Percentiles rank a stretch among this genome's conserved stretches.
Evolutionary conservation across 305 asterid genomes (phyloP).

Genomic region (Fraxinus paxiana): DNA sequence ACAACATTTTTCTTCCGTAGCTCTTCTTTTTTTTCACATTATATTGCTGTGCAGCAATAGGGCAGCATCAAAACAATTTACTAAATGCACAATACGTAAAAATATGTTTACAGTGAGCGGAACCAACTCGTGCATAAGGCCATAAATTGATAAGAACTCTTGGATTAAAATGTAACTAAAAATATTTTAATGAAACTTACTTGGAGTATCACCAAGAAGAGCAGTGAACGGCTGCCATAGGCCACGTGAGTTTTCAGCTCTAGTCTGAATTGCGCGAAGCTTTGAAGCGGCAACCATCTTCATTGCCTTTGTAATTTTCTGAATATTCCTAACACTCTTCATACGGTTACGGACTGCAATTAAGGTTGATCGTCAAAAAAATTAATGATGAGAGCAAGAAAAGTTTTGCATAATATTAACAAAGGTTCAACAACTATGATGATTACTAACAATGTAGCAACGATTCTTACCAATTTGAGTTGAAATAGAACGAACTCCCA

Average conservation of each 20-base stretch:
- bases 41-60: background rate
- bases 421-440: background rate
- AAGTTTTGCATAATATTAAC: background rate
- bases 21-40: background rate
- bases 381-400: slow-evolving; percentile 7
- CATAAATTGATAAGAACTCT: background rate
- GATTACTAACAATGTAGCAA: background rate
- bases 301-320: slow-evolving; percentile 98
- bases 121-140: background rate
- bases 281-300: slow-evolving; percentile 99
- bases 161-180: background rate
- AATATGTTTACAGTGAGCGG: background rate
- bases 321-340: slow-evolving; percentile 92
- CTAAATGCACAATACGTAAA: background rate
- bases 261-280: slow-evolving; percentile 81
- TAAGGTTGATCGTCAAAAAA: background rate
- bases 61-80: background rate
- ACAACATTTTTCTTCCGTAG: background rate
- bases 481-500: slow-evolving; percentile 71
- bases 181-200: slow-evolving; percentile 42
- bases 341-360: slow-evolving; percentile 66
- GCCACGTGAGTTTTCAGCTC: slow-evolving; percentile 89
- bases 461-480: slow-evolving; percentile 67
- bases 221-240: slow-evolving; percentile 98
- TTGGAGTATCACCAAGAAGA: slow-evolving; percentile 88